These are phyloP conservation scores for Fusarium transvaalense DNA, from an alignment of 2,329 filamentous ascomycete genomes.

Conservation along the genomic window DNA sequence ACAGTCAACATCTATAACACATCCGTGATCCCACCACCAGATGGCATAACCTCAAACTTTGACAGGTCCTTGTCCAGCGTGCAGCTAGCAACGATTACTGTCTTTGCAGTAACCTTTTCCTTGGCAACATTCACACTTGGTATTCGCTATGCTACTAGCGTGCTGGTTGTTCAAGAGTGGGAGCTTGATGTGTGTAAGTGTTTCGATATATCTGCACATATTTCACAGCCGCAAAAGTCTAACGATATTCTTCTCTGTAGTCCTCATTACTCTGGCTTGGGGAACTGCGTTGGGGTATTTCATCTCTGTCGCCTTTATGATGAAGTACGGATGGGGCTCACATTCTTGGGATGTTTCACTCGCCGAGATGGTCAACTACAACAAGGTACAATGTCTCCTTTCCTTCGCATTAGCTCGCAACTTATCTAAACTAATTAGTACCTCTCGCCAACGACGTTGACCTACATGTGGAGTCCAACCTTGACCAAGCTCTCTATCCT, in stretches of 20 bases:
- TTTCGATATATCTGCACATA: too few relatives aligned
- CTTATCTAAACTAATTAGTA: not conserved
- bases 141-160: constrained; percentile 1
- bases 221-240: too few relatives aligned
- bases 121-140: not conserved
- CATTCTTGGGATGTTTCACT: constrained; percentile 6
- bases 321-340: constrained; percentile 12
- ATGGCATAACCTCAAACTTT: not conserved
- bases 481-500: constrained; percentile 4
- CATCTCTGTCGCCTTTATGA: constrained; percentile 5
- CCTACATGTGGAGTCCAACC: constrained; percentile 4
- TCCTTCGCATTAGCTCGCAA: fast-evolving
- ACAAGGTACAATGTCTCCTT: not conserved
- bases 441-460: not conserved
- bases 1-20: not conserved
- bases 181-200: not conserved
- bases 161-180: not conserved
- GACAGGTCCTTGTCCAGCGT: not conserved
- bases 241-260: not conserved
- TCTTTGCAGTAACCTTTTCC: not conserved
- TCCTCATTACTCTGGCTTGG: constrained; percentile 3
- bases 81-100: not conserved
- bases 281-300: not conserved
- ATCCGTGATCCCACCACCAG: not conserved
- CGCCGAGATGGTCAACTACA: not conserved